Base-by-base conservation (phyloP, 805 yeast genomes). In the Spathaspora passalidarum region DNA sequence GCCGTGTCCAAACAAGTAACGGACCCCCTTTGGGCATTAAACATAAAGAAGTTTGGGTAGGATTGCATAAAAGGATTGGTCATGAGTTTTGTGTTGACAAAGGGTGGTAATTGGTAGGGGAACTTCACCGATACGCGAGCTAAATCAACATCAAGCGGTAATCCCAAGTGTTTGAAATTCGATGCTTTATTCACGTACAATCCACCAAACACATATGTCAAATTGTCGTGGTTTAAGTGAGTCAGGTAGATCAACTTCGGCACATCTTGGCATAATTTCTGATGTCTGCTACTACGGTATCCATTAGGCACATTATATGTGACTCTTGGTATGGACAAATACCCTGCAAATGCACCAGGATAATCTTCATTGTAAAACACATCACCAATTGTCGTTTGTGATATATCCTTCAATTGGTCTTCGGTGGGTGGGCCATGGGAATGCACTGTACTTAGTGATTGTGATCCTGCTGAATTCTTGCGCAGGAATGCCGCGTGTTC, bases 21-120 rank as follows among this genome's bases (percentile, higher is more conserved):
- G 0, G 72, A 59, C 10, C 67, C 65, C 45, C 73, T 56, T 19
- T 47, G 55, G 40, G 56, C 71, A 64, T 61, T 63, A 54, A 58
- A 66, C 22, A 54, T 42, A 41, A 54, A 50, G 32, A 69, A 60
- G 23, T 54, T 49, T 10, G 48, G 44, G 48, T 68, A 66, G 20
- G 54, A 61, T 76, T 81, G 47, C 76, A 65, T 47, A 68, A 71
- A 57, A 54, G 63, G 80, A 62, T 60, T 75, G 57, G 42, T 69
- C 57, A 57, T 55, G 42, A 63, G 63, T 52, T 55, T 67, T 54
- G 48, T 62, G 53, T 52, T 74, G 40, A 68, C 65, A 44, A 58
- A 62, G 3, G 76, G 75, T 1, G 77, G 77, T 35, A 69, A 50
- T 11, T 64, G 67, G 34, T 63, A 61, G 6, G 73, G 66, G 32